phyloP scores from a whole-genome alignment of 2,329 filamentous ascomycete species.

The Penicillium sp. region DNA sequence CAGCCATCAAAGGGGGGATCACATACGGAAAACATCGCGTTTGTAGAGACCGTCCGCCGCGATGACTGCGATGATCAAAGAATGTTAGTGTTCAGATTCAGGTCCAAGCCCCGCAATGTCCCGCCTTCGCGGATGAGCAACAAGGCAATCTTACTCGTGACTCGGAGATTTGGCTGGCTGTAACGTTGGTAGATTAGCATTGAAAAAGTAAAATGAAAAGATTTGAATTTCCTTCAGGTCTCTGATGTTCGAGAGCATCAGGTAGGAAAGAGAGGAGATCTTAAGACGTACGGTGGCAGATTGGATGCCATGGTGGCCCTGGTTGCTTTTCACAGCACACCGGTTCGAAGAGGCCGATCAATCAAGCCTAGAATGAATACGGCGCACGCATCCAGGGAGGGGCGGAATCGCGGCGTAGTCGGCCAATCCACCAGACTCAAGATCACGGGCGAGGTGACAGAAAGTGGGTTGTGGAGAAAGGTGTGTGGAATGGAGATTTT shows the following conservation, averaged over 20 bases:
- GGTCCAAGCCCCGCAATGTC: constrained; percentile 22
- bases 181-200: constrained; percentile 24
- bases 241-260: not conserved
- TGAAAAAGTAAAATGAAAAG: constrained; percentile 6
- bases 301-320: constrained; percentile 56
- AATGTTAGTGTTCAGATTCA: constrained; percentile 19
- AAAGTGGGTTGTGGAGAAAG: constrained; percentile 10
- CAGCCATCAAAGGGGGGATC: constrained; percentile 11
- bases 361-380: constrained; percentile 34
- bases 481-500: constrained; percentile 17
- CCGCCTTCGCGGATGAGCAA: constrained; percentile 11
- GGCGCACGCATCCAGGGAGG: constrained; percentile 36
- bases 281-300: constrained; percentile 59
- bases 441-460: constrained; percentile 10
- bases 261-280: not conserved
- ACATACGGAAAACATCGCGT: constrained; percentile 97
- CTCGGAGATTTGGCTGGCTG: constrained; percentile 82
- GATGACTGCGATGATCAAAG: constrained; percentile 67
- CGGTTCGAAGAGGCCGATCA: constrained; percentile 35
- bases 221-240: not conserved
- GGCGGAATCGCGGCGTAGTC: constrained; percentile 5
- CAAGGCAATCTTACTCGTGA: constrained; percentile 69
- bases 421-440: constrained; percentile 8
- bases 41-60: constrained; percentile 98
- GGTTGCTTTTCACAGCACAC: constrained; percentile 29